phyloP scores from a whole-genome alignment of 345 rosid species.

The Mangifera indica region DNA sequence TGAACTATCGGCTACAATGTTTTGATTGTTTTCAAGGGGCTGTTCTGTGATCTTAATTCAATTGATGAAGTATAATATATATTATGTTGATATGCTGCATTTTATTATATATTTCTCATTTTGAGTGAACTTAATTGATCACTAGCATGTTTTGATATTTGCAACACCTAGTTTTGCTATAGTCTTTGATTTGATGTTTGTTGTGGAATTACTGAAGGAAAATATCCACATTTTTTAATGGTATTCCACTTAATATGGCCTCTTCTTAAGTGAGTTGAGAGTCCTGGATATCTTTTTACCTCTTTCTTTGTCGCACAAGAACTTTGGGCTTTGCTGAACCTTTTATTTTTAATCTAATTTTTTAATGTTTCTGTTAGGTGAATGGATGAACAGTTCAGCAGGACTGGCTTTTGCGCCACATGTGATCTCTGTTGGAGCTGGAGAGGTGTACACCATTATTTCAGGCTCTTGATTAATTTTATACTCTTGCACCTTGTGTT shows the following conservation, averaged over 20 bases:
- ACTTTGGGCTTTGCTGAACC: neutral
- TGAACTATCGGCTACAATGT: too few relatives aligned
- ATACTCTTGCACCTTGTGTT: constrained; percentile 1
- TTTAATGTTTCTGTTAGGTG: constrained; percentile 58
- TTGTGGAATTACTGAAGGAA: neutral
- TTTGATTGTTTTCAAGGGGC: too few relatives aligned
- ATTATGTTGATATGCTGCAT: too few relatives aligned
- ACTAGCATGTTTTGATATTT: too few relatives aligned
- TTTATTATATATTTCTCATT: too few relatives aligned
- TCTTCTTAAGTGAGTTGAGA: neutral
- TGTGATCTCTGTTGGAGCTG: constrained; percentile 71
- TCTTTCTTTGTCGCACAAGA: neutral
- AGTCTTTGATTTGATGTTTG: neutral
- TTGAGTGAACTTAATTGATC: too few relatives aligned
- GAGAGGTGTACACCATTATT: constrained; percentile 58
- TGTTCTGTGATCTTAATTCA: too few relatives aligned
- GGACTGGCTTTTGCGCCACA: constrained; percentile 95
- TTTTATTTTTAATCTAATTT: neutral
- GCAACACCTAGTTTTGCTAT: too few relatives aligned
- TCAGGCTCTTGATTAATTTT: neutral
- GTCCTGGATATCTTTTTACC: neutral
- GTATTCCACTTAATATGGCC: neutral
- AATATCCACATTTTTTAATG: neutral
- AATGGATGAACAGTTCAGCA: constrained; percentile 98
- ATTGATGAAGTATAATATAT: too few relatives aligned